A percentile compares a stretch with the other conserved stretches of the same genome.
These are phyloP conservation scores for Lyophyllum atratum DNA, from an alignment of 768 basidiomycete species.

Conservation along the genomic window DNA sequence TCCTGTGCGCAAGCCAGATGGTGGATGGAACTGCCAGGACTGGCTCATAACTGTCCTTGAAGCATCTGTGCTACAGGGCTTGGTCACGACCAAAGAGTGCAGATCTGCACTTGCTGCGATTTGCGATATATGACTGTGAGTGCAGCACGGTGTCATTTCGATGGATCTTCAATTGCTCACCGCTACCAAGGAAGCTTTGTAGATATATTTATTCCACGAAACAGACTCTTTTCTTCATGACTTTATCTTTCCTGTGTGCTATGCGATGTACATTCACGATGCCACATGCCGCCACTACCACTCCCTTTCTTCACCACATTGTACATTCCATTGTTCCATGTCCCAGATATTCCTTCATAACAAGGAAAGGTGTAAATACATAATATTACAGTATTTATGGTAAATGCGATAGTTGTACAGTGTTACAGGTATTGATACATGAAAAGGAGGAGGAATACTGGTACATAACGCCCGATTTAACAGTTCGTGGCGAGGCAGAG, in stretches of 20 bases:
- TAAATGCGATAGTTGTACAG: too few species aligned
- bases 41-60: slow-evolving; percentile 26
- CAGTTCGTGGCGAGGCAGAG: too few species aligned
- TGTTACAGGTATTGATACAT: too few species aligned
- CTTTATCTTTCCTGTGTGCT: not conserved
- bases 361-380: not conserved
- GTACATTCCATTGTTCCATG: too few species aligned
- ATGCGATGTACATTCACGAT: not conserved
- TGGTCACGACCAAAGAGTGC: not conserved
- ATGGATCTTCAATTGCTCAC: not conserved
- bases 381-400: not conserved
- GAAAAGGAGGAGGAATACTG: too few species aligned
- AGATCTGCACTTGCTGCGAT: not conserved
- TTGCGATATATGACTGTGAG: not conserved
- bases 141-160: not conserved
- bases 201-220: not conserved
- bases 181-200: not conserved
- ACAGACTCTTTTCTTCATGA: not conserved
- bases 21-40: slow-evolving; percentile 32
- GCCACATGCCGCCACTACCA: too few species aligned
- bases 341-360: too few species aligned
- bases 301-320: too few species aligned
- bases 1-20: slow-evolving; percentile 23
- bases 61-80: slow-evolving; percentile 14
- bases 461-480: not conserved